Percentiles rank a stretch among this genome's conserved stretches.
Conservation (phyloP, 2,329 filamentous ascomycete genomes). For the Curvularia hawaiiensis region DNA sequence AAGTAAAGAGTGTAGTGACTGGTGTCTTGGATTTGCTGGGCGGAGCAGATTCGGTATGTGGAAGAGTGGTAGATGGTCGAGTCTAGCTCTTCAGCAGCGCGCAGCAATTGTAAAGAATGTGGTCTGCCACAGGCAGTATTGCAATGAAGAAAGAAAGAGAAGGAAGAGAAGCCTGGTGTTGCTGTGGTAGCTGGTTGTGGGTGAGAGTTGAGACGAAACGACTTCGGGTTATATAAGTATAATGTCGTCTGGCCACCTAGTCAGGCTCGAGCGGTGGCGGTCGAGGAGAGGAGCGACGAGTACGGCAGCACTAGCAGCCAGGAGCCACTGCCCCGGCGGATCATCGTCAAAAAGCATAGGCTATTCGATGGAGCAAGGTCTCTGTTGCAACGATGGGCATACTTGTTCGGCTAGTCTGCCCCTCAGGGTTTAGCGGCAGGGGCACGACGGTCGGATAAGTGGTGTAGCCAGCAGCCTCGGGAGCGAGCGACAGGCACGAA, state of each 20-base stretch:
- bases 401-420: constrained; percentile 29
- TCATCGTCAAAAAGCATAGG: constrained; percentile 30
- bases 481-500: constrained; percentile 35
- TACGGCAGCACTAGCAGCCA: constrained; percentile 20
- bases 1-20: constrained; percentile 28
- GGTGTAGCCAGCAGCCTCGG: constrained; percentile 28
- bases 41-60: too few species aligned
- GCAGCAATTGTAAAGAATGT: constrained; percentile 37
- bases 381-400: constrained; percentile 31
- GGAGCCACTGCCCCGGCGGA: constrained; percentile 34
- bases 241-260: constrained; percentile 19
- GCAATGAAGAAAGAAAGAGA: constrained; percentile 23
- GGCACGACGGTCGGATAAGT: constrained; percentile 22
- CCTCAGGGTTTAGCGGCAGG: constrained; percentile 32
- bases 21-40: constrained; percentile 13
- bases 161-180: constrained; percentile 29
- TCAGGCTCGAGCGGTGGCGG: constrained; percentile 22
- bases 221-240: constrained; percentile 29
- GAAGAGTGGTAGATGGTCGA: constrained; percentile 14
- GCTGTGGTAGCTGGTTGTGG: constrained; percentile 32
- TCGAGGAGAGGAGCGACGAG: constrained; percentile 15
- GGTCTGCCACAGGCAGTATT: constrained; percentile 46
- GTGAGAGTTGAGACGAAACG: constrained; percentile 26
- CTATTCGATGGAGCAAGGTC: constrained; percentile 32
- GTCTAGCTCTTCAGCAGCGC: constrained; percentile 32